phyloP scores from a whole-genome alignment of 1,284 basidiomycete genomes.

The Melampsora abietis-canadensis region DNA sequence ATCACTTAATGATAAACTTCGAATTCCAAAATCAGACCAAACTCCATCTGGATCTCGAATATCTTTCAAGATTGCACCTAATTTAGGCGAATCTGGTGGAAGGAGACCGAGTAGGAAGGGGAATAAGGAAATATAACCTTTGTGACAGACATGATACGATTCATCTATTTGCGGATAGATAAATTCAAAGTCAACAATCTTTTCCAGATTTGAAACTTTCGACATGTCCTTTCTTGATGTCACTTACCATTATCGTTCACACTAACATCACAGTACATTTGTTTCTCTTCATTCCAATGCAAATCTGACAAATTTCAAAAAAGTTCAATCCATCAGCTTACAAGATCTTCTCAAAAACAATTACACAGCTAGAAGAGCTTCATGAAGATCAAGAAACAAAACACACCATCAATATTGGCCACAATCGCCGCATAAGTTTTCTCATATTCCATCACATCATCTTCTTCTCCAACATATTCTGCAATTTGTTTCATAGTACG shows the following conservation, averaged over 20 bases:
- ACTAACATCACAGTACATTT: constrained; percentile 88
- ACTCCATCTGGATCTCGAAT: constrained; percentile 74
- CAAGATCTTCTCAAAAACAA: not conserved
- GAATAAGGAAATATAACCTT: constrained; percentile 88
- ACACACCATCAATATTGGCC: constrained; percentile 75
- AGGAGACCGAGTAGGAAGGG: constrained; percentile 80
- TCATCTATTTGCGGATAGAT: constrained; percentile 63
- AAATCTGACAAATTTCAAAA: constrained; percentile 61
- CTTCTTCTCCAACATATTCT: constrained; percentile 72
- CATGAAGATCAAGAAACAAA: not conserved
- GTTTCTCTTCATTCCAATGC: constrained; percentile 80
- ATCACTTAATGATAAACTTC: constrained; percentile 77
- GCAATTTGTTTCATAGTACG: constrained; percentile 83
- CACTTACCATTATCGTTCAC: constrained; percentile 73
- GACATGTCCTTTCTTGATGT: not conserved
- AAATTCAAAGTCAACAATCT: not conserved
- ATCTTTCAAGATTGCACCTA: constrained; percentile 73
- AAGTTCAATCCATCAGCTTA: constrained; percentile 31
- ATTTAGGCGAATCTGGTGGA: constrained; percentile 68
- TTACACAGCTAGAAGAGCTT: not conserved
- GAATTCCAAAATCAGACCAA: constrained; percentile 84
- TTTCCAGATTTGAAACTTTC: not conserved
- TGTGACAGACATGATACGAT: constrained; percentile 82
- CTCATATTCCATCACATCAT: constrained; percentile 71
- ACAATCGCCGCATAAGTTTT: constrained; percentile 75